These are phyloP conservation scores for Rhodotorula paludigena DNA, from an alignment of 768 basidiomycete species.

Conservation along the genomic window DNA sequence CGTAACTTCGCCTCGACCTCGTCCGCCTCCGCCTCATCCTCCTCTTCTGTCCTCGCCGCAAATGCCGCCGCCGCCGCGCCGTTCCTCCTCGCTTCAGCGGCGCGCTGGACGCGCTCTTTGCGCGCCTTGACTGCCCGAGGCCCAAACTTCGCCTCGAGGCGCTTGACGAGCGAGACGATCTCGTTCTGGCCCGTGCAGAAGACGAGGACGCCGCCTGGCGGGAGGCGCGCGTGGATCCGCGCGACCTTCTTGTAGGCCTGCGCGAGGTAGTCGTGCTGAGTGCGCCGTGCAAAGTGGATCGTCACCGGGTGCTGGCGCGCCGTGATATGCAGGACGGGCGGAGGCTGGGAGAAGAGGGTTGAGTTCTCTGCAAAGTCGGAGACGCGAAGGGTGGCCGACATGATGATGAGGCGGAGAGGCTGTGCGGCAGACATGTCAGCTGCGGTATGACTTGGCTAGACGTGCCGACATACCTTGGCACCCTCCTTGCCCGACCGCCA, in stretches of 20 bases:
- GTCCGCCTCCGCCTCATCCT: conserved; percentile 23
- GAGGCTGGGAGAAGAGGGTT: conserved; percentile 70
- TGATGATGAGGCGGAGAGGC: conserved; percentile 89
- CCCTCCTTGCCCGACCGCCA: conserved; percentile 74
- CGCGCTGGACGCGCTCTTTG: conserved; percentile 46
- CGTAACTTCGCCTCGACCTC: conserved; percentile 18
- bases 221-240: conserved; percentile 87
- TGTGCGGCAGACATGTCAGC: conserved; percentile 45
- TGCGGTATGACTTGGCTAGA: neutral
- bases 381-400: conserved; percentile 95
- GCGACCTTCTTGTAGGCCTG: conserved; percentile 84
- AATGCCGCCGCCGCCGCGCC: neutral
- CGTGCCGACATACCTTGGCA: conserved; percentile 56
- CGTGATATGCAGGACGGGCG: conserved; percentile 84
- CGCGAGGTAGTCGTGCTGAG: conserved; percentile 76
- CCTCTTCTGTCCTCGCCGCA: neutral
- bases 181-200: conserved; percentile 96
- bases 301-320: conserved; percentile 94
- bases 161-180: conserved; percentile 75
- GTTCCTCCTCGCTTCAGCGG: conserved; percentile 35
- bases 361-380: conserved; percentile 85
- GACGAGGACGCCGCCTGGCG: conserved; percentile 85
- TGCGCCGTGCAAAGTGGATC: conserved; percentile 83
- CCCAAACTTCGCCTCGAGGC: conserved; percentile 72
- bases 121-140: conserved; percentile 59